Conservation (phyloP, 148 eudicot species). For the Limonium bicolor region DNA sequence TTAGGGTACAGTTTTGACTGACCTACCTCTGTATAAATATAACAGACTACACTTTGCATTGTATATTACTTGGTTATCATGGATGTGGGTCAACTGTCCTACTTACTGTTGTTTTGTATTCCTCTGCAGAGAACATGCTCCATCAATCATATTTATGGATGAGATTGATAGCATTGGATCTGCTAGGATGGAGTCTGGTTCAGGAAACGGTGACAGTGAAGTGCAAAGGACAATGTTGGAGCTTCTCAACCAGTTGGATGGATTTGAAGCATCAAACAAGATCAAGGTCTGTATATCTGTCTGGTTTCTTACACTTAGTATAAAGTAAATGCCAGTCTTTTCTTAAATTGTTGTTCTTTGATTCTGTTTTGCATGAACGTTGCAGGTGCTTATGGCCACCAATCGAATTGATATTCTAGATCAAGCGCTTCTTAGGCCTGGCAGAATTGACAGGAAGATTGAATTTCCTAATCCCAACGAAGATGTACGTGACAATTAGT, state of each 20-base stretch:
- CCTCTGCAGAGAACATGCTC: slow-evolving; percentile 65
- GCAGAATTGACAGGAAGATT: slow-evolving; percentile 68
- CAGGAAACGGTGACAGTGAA: slow-evolving; percentile 83
- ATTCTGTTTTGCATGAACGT: not conserved
- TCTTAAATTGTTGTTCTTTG: too few species aligned
- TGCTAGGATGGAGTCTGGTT: slow-evolving; percentile 76
- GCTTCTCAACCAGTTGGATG: slow-evolving; percentile 72
- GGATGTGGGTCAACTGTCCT: too few species aligned
- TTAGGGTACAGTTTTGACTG: too few species aligned
- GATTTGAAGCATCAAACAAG: slow-evolving; percentile 78
- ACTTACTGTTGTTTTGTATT: too few species aligned
- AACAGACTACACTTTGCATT: too few species aligned
- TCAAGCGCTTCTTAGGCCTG: slow-evolving; percentile 74
- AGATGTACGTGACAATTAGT: slow-evolving; percentile 41
- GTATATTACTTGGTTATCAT: too few species aligned
- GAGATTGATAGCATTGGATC: slow-evolving; percentile 84
- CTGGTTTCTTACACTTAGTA: too few species aligned
- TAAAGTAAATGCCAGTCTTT: too few species aligned
- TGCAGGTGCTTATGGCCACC: slow-evolving; percentile 71
- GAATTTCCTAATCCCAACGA: slow-evolving; percentile 76
- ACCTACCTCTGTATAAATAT: too few species aligned
- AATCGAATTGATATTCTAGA: slow-evolving; percentile 67
- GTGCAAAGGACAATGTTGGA: slow-evolving; percentile 77
- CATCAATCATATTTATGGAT: slow-evolving; percentile 83
- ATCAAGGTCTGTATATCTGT: slow-evolving; percentile 28